phyloP scores from a whole-genome alignment of 2,329 filamentous ascomycete species.

The Bipolaris cookei region DNA sequence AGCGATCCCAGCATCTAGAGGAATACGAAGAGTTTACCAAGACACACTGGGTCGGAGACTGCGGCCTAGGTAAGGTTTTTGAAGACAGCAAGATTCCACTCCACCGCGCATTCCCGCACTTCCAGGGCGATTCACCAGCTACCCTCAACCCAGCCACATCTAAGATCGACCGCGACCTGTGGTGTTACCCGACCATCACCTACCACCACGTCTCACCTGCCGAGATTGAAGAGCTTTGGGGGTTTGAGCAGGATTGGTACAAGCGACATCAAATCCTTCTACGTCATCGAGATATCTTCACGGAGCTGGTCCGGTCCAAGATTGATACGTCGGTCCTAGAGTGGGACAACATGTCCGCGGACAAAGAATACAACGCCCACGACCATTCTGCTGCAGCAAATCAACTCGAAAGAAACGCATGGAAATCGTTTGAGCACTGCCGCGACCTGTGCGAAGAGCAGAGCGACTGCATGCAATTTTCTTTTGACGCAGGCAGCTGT shows the following conservation, averaged over 20 bases:
- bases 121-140: conserved; percentile 54
- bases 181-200: conserved; percentile 54
- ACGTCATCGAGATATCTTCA: conserved; percentile 49
- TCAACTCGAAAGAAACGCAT: conserved; percentile 40
- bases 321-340: conserved; percentile 28
- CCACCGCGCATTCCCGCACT: conserved; percentile 52
- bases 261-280: conserved; percentile 42
- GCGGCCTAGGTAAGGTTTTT: conserved; percentile 47
- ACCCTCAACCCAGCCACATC: conserved; percentile 48
- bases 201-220: conserved; percentile 49
- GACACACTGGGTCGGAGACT: conserved; percentile 50
- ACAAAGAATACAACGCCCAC: conserved; percentile 46
- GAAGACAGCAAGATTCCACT: conserved; percentile 46
- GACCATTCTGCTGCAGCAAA: conserved; percentile 33
- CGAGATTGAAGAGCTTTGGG: conserved; percentile 49
- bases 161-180: conserved; percentile 48
- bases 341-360: conserved; percentile 49
- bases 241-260: conserved; percentile 51
- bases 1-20: conserved; percentile 36
- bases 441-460: conserved; percentile 43
- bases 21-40: conserved; percentile 49
- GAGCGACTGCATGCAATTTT: conserved; percentile 45
- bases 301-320: conserved; percentile 42
- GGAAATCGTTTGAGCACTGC: conserved; percentile 47
- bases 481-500: conserved; percentile 43